Evolutionary conservation across 768 basidiomycete species (phyloP), one percentile per base, ranked within the genome.

Genomic region (Suillus brevipes): DNA sequence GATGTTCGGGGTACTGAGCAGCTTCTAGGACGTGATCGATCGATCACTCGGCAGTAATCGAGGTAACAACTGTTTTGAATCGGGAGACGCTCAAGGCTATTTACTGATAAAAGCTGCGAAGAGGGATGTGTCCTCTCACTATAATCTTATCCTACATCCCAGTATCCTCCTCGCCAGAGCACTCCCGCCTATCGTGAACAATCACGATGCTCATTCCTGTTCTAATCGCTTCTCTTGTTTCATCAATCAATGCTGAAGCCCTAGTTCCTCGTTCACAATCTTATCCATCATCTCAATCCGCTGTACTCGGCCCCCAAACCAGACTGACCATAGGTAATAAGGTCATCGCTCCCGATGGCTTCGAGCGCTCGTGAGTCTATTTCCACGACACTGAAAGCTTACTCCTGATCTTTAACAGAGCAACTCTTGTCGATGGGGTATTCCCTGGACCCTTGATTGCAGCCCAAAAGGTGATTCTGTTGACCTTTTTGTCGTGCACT

Each of bases 291-390:
- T 56, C 25, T 38, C 57, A 18, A 14, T 34, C 61, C 16, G 55
- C 42, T n/a, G 65, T 73, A 56, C 59, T 73, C 2, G 72, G 72
- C 1, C 70, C 70, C 1, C 10, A 61, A n/a, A 28, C 74, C 3
- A 69, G 75, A 7, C 40, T 84, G 13, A 63, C 73, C 18, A 74
- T 85, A 55, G 72, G 73, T 7, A 84, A 84, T 67, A 71, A 71
- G 43, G 57, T 69, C 25, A 78, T 85, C 63, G 64, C 81, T 25
- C 84, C 85, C 6, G 85, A 85, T 72, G 83, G 84, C n/a, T 85
- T 80, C 63, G 64, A 62, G 23, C 68, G 67, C 73, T 75, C 78
- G 80, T 81, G 38, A 61, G 81, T 75, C n/a, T 18, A 18, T 28
- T 6, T 10, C 16, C 5, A 65, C 10, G 36, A 34, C 16, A 28